These are phyloP conservation scores for Colletotrichum ledebouriae DNA, from an alignment of 2,329 filamentous ascomycete genomes.

Conservation along the genomic window DNA sequence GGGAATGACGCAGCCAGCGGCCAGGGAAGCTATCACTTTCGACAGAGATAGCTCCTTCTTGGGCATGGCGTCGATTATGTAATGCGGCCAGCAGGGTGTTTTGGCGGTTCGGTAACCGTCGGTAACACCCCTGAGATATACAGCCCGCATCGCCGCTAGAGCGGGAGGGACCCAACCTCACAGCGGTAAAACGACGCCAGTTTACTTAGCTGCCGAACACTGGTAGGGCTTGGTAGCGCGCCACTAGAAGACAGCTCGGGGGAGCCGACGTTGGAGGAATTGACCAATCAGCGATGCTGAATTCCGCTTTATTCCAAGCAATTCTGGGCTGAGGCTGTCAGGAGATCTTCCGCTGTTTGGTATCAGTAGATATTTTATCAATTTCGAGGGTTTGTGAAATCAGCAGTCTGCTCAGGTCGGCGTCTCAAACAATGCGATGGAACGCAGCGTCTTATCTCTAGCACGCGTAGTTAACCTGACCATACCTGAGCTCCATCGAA, in stretches of 20 bases:
- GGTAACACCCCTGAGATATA: constrained; percentile 22
- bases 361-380: not conserved
- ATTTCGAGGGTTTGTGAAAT: not conserved
- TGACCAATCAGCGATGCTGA: constrained; percentile 3
- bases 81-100: not conserved
- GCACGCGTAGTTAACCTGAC: accelerated
- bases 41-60: constrained; percentile 16
- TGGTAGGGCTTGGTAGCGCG: constrained; percentile 13
- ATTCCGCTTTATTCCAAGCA: constrained; percentile 26
- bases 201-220: not conserved
- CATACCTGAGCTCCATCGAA: constrained; percentile 17
- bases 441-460: not conserved
- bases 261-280: constrained; percentile 1
- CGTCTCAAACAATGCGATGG: not conserved
- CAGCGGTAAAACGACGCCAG: constrained; percentile 5
- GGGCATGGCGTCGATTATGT: not conserved
- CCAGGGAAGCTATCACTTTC: constrained; percentile 22
- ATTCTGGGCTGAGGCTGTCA: constrained; percentile 18
- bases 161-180: not conserved
- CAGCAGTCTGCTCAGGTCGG: not conserved
- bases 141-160: constrained; percentile 36
- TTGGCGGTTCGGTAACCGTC: constrained; percentile 37
- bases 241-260: constrained; percentile 5
- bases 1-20: constrained; percentile 37
- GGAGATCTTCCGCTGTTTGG: constrained; percentile 19